These are phyloP conservation scores for Clonostachys byssicola DNA, from an alignment of 2,329 filamentous ascomycete genomes.

Conservation along the genomic window DNA sequence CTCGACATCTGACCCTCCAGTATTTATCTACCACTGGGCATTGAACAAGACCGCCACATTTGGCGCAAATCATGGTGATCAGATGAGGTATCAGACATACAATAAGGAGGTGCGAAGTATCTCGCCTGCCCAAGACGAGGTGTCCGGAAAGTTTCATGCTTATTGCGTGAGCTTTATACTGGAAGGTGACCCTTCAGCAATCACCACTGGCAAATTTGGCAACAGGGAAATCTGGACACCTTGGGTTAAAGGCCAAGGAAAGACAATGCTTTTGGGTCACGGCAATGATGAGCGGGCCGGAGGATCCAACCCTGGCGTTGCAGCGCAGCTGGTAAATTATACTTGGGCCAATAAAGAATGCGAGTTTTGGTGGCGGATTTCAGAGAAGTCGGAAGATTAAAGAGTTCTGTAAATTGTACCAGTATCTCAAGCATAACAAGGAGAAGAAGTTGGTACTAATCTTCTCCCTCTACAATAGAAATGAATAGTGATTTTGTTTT, in stretches of 20 bases:
- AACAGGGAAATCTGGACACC: constrained; percentile 14
- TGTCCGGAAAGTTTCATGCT: constrained; percentile 25
- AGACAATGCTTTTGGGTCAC: constrained; percentile 38
- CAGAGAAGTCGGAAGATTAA: constrained; percentile 20
- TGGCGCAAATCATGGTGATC: constrained; percentile 26
- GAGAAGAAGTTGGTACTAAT: too few species aligned
- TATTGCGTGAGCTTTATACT: constrained; percentile 29
- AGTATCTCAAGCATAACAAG: too few species aligned
- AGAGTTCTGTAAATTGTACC: too few species aligned
- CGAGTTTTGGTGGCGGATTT: constrained; percentile 36
- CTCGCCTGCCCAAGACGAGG: constrained; percentile 23
- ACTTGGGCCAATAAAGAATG: constrained; percentile 36
- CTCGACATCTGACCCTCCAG: constrained; percentile 13
- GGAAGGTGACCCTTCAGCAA: constrained; percentile 20
- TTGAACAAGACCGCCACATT: constrained; percentile 27
- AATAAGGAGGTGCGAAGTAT: constrained; percentile 26
- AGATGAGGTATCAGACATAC: constrained; percentile 32
- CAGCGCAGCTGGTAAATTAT: constrained; percentile 32
- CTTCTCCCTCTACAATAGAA: too few species aligned
- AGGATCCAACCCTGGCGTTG: constrained; percentile 23
- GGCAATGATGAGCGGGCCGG: constrained; percentile 44
- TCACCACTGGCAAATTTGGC: constrained; percentile 11
- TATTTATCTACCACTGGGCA: constrained; percentile 21
- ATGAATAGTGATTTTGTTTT: too few species aligned
- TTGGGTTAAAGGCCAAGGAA: constrained; percentile 13